Base-by-base conservation (phyloP, 106 monocot genomes). In the Hemerocallis citrina region DNA sequence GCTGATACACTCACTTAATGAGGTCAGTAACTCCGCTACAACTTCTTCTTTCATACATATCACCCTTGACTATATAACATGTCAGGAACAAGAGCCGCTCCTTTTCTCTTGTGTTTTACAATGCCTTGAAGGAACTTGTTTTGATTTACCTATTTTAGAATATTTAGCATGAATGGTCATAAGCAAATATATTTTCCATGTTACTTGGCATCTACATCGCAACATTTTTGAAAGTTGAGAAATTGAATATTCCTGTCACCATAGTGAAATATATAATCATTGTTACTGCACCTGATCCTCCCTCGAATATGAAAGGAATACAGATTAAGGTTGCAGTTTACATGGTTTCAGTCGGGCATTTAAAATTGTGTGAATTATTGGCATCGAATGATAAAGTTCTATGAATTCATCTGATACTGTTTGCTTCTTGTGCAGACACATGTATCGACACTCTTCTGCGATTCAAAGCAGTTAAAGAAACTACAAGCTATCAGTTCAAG, bases 1-100 rank as follows among this genome's bases (percentile, higher is more conserved):
- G 16, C 70, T 85, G 5, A 22, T 55, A 38, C 79, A 85, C 55
- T 85, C 85, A 16, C 49, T 85, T 1, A 85, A 85, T 55, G 85
- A 85, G 85, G 85, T 85, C 16, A 49, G 20, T 27, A 42, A 39
- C 6, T 52, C 43, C 29, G 25, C 8, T 52, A 25, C 19, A 10
- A 34, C 43, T 59, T 13, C 14, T 67, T 67, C 24, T 30, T 33
- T 6, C 33, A 55, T 34, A 34, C 55, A 55, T 34, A 33, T 34
- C 34, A 6, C 1, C 0, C 30, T 30, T 52, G 12, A 27, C 12
- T 28, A 52, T 12, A 52, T 4, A 27, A 52, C 3, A 6, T 49
- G 28, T 52, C 14, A 52, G 25, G 52, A 13, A 12, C 4, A 41
- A 52, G n/a, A 29, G 29, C 28, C 29, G 24, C 52, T 33, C 34